Evolutionary conservation across 768 basidiomycete genomes (phyloP).

Genomic region (Rossbeevera mucosa): DNA sequence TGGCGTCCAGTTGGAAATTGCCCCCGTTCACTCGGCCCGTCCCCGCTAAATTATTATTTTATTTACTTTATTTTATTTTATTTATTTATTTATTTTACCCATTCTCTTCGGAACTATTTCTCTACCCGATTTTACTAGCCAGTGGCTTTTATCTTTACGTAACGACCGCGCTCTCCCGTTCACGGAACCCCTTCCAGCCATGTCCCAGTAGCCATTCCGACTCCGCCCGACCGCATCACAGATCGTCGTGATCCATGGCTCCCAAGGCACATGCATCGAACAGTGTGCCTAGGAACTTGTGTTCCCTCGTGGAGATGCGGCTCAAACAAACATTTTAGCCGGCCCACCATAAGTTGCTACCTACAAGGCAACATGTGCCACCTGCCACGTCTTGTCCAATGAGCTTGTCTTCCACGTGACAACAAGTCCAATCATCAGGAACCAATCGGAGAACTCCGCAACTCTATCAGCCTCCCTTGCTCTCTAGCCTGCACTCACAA

Average conservation of each 20-base stretch:
- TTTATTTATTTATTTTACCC: not conserved
- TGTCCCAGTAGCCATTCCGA: constrained; percentile 6
- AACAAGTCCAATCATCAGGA: not conserved
- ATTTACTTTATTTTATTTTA: not conserved
- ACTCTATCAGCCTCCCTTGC: not conserved
- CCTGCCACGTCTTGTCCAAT: not conserved
- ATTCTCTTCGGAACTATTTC: constrained; percentile 8
- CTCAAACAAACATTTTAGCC: constrained; percentile 3
- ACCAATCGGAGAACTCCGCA: constrained; percentile 9
- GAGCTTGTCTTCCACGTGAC: not conserved
- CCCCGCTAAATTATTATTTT: not conserved
- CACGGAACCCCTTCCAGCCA: constrained; percentile 6
- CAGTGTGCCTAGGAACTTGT: not conserved
- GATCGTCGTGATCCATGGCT: constrained; percentile 12
- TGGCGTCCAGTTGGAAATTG: constrained; percentile 20
- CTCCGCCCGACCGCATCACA: constrained; percentile 8
- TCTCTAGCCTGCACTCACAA: not conserved
- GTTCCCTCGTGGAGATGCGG: not conserved
- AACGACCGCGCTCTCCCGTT: not conserved
- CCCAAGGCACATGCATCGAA: constrained; percentile 8
- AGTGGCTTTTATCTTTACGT: constrained; percentile 3
- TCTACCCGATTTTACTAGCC: not conserved
- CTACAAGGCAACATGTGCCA: constrained; percentile 1
- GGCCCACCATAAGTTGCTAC: not conserved
- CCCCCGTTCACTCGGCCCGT: constrained; percentile 24